Conservation (phyloP, 169 alveolate genomes). For the Plasmodium billcollinsi region DNA sequence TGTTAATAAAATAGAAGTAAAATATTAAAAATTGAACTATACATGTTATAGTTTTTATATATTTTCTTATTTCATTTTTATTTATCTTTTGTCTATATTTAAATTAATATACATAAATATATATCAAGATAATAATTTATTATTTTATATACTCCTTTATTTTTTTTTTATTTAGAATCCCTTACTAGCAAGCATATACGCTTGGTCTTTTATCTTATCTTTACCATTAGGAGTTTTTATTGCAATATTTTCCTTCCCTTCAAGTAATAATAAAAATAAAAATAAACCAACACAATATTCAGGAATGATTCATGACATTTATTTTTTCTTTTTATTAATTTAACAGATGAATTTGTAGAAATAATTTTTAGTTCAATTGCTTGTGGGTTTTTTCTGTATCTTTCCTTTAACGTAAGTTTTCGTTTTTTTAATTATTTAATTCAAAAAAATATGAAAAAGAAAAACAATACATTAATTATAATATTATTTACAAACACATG, state of each 20-base stretch:
- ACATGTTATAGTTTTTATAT: conserved; percentile 16
- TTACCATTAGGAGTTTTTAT: conserved; percentile 71
- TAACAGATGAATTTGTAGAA: conserved; percentile 67
- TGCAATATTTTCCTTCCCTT: conserved; percentile 68
- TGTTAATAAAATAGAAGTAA: conserved; percentile 57
- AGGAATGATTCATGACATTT: not conserved
- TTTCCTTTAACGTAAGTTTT: conserved; percentile 61
- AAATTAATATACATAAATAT: conserved; percentile 3
- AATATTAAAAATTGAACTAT: not conserved
- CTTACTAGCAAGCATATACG: conserved; percentile 47
- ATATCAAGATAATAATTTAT: conserved; percentile 2
- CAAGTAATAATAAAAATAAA: conserved; percentile 44
- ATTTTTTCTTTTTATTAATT: conserved; percentile 20
- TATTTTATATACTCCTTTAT: conserved; percentile 3
- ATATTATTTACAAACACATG: not conserved
- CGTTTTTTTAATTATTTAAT: conserved; percentile 4
- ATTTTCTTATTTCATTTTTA: conserved; percentile 8
- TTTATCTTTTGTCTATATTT: not conserved
- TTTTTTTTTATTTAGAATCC: conserved; percentile 35
- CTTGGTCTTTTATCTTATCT: conserved; percentile 69
- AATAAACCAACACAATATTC: not conserved
- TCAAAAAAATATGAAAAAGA: conserved; percentile 24
- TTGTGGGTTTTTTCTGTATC: conserved; percentile 70
- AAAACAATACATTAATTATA: no score
- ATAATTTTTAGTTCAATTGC: conserved; percentile 69